Percentiles rank a stretch among this genome's conserved stretches.
phyloP scores from a whole-genome alignment of 2,329 filamentous ascomycete species.

The Orbilia oligospora region DNA sequence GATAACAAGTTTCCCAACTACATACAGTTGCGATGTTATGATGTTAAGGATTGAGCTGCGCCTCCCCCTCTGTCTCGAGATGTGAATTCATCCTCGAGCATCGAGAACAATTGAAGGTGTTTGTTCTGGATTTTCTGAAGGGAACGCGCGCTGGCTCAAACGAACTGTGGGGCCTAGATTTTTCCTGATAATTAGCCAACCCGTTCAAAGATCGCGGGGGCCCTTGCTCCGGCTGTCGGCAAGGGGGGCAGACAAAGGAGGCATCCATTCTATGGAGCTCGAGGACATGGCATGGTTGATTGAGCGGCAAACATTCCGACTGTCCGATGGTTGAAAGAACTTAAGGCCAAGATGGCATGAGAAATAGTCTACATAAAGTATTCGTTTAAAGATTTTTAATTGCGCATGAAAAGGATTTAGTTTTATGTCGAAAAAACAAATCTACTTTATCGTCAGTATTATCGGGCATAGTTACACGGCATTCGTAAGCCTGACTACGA shows the following conservation, averaged over 20 bases:
- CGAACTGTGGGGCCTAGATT: constrained; percentile 33
- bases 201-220: constrained; percentile 32
- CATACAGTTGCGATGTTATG: constrained; percentile 4
- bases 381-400: constrained; percentile 1
- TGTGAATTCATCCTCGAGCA: constrained; percentile 34
- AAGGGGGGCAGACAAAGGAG: constrained; percentile 37
- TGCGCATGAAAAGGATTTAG: constrained; percentile 20
- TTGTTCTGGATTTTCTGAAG: constrained; percentile 31
- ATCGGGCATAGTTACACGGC: constrained; percentile 23
- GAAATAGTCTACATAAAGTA: background rate
- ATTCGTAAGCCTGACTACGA: constrained; percentile 24
- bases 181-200: constrained; percentile 47
- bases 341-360: constrained; percentile 20
- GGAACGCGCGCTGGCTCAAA: constrained; percentile 27
- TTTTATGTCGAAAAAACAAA: background rate
- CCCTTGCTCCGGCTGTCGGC: constrained; percentile 22
- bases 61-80: constrained; percentile 61
- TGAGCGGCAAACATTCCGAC: constrained; percentile 49
- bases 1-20: constrained; percentile 9
- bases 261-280: constrained; percentile 13
- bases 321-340: constrained; percentile 5
- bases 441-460: constrained; percentile 1
- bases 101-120: constrained; percentile 32
- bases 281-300: constrained; percentile 11
- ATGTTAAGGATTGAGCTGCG: constrained; percentile 50